These are phyloP conservation scores for Arabidopsis thaliana DNA, from an alignment of 345 rosid species.

Conservation along the genomic window TAIR10.1 NC_003076.8:23875501-23876000, in stretches of 20 bases:
- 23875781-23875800: background rate
- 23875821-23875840: background rate
- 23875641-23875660: constrained; percentile 2
- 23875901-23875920: too few relatives aligned
- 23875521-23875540: constrained; percentile 86
- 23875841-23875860: too few relatives aligned
- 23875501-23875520: background rate
- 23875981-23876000: background rate
- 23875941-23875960: too few relatives aligned
- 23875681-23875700: constrained; percentile 3
- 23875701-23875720: background rate
- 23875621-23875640: constrained; percentile 55
- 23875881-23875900: too few relatives aligned
- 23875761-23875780: background rate
- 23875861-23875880: too few relatives aligned
- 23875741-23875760: background rate
- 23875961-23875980: background rate
- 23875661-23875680: constrained; percentile 9
- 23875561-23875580: constrained; percentile 90
- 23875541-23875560: constrained; percentile 87
- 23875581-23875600: constrained; percentile 80
- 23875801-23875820: background rate
- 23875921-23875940: too few relatives aligned
- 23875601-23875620: constrained; percentile 81
- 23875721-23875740: background rate